Conservation (phyloP, 1,284 basidiomycete genomes). For the Ustilago curta region DNA sequence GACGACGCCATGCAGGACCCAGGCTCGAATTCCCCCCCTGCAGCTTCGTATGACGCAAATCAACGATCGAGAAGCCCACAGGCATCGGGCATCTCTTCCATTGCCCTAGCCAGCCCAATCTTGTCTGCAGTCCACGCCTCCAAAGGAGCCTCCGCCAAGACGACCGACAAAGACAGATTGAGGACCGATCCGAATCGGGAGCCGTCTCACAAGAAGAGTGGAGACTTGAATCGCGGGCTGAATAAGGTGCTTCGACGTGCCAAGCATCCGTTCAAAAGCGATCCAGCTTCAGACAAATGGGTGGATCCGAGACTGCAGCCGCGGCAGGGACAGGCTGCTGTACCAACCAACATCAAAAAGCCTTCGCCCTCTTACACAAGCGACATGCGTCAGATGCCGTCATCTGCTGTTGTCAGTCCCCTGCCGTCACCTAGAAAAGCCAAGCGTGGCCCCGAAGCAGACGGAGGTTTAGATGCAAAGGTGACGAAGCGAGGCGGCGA, state of each 20-base stretch:
- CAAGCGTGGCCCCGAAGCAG: conserved; percentile 10
- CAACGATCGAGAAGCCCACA: conserved; percentile 9
- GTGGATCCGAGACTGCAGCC: background rate
- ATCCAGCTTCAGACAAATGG: background rate
- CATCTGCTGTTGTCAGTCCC: background rate
- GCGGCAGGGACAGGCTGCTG: background rate
- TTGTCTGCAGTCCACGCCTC: conserved; percentile 24
- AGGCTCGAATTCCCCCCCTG: background rate
- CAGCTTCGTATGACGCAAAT: background rate
- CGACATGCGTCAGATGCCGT: background rate
- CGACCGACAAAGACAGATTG: background rate
- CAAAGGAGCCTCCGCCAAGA: background rate
- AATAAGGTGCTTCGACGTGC: conserved; percentile 35
- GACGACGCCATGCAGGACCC: background rate
- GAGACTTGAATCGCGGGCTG: conserved; percentile 25
- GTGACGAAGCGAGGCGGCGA: conserved; percentile 10
- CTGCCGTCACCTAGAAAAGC: conserved; percentile 14
- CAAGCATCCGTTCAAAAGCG: conserved; percentile 24
- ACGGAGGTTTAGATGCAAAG: conserved; percentile 9
- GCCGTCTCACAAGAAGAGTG: conserved; percentile 1
- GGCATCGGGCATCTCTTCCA: conserved; percentile 5
- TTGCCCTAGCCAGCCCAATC: conserved; percentile 16
- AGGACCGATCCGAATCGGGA: background rate
- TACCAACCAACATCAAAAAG: conserved; percentile 6
- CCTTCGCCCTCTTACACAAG: background rate